Evolutionary conservation across 352 stramenopile genomes (phyloP).

Genomic region (Phytophthora melonis): DNA sequence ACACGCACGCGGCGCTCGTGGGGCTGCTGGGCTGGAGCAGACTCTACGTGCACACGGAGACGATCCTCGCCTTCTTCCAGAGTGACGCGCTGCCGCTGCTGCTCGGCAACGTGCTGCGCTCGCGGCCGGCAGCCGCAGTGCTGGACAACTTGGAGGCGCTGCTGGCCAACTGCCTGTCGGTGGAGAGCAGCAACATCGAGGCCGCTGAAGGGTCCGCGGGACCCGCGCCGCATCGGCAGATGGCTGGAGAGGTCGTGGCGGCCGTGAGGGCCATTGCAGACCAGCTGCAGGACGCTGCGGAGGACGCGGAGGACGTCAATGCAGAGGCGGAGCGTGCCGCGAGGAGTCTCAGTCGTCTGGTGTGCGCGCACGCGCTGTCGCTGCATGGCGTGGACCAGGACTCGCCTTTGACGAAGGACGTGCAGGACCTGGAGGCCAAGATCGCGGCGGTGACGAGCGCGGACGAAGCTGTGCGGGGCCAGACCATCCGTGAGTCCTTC

Average conservation of each 20-base stretch:
- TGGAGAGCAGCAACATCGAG: conserved; percentile 36
- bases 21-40: conserved; percentile 81
- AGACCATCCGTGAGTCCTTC: conserved; percentile 84
- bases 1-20: conserved; percentile 78
- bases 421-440: conserved; percentile 61
- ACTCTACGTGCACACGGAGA: conserved; percentile 66
- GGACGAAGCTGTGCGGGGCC: conserved; percentile 68
- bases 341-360: conserved; percentile 58
- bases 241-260: conserved; percentile 56
- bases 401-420: conserved; percentile 55
- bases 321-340: conserved; percentile 46
- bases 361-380: conserved; percentile 58
- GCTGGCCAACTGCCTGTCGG: conserved; percentile 68
- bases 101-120: conserved; percentile 64
- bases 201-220: background rate
- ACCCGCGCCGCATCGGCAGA: conserved; percentile 38
- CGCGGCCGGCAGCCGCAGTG: conserved; percentile 40
- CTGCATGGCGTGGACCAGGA: conserved; percentile 52
- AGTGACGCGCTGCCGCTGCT: conserved; percentile 69
- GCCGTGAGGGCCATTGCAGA: conserved; percentile 44
- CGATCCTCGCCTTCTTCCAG: conserved; percentile 79
- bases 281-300: conserved; percentile 30
- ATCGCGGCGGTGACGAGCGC: conserved; percentile 47
- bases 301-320: conserved; percentile 42
- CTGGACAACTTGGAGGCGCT: conserved; percentile 69